Evolutionary conservation across 176 grass and related monocot genomes (phyloP), one percentile per base, ranked within the genome.

Genomic region (Bromus sterilis): DNA sequence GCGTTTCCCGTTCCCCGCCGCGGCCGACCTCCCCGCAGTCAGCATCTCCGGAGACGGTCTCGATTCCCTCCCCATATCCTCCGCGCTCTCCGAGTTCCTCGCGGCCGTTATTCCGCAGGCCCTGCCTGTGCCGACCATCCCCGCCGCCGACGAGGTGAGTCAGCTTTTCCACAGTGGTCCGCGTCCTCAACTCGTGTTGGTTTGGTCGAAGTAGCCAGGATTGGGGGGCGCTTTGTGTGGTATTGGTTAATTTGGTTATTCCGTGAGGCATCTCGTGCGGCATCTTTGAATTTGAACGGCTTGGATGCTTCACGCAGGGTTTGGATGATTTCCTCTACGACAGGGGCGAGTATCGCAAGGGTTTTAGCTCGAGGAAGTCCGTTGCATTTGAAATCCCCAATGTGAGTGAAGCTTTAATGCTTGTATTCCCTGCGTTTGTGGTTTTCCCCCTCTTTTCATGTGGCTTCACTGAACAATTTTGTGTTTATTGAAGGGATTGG

Each of bases 81-180:
- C 81, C 34, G 90, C 90, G 40, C 71, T 94, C n/a, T 78, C 82
- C 36, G 86, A 84, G 20, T 70, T 95, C 48, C 85, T 98, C 55
- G 86, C 84, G 24, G 71, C 78, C 35, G 56, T 86, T 36, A 32
- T 93, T 56, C 95, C 90, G 51, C 86, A 63, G 78, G 26, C 51
- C 75, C 76, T 63, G 21, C 81, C 31, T 31, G 33, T 43, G 66
- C 53, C 85, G 40, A 72, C 59, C 24, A 23, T 71, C 43, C 56
- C 83, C 35, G 61, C 57, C 23, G 84, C 41, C 12, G 36, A 53
- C 39, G 83, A 86, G 66, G 89, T 91, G 64, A 82, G 76, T 56
- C 49, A 23, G 36, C 55, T 57, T 48, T 44, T 33, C 61, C 15
- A 33, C 83, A 42, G 37, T 33, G 44, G 16, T 56, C 43, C 34